phyloP scores from a whole-genome alignment of 495 filamentous ascomycete genomes.

The Neurospora pannonica region DNA sequence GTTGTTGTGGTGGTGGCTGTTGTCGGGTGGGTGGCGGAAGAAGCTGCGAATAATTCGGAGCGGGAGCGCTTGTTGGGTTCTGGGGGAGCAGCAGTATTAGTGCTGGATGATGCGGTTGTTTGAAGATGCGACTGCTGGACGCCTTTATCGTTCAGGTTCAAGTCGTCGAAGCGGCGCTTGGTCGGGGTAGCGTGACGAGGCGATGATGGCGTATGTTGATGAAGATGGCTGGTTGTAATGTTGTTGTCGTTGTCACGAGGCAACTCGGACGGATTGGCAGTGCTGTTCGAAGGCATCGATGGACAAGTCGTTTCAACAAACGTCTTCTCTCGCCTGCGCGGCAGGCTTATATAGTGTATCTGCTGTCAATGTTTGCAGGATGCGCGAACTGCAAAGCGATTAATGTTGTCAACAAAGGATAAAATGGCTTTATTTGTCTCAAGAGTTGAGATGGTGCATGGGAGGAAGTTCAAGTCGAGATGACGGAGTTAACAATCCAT shows the following conservation, averaged over 20 bases:
- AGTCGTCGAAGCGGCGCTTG: not conserved
- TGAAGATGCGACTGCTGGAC: not conserved
- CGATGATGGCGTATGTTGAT: not conserved
- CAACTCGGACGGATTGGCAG: not conserved
- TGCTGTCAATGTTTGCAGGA: not conserved
- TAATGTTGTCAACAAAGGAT: not conserved
- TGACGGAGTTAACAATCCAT: not conserved
- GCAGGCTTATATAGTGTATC: not conserved
- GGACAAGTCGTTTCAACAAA: not conserved
- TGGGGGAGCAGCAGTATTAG: not conserved
- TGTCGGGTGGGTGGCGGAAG: constrained; percentile 3
- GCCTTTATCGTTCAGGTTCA: not conserved
- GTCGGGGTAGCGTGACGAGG: not conserved
- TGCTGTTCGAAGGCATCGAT: not conserved
- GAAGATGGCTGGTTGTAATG: not conserved
- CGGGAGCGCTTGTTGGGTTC: constrained; percentile 21
- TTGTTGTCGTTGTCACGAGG: not conserved
- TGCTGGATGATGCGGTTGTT: not conserved
- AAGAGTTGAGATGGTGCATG: not conserved
- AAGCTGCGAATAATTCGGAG: constrained; percentile 12
- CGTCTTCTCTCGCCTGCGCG: not conserved
- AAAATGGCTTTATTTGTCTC: not conserved
- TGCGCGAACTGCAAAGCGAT: not conserved
- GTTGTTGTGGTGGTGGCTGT: not conserved
- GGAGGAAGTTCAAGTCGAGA: not conserved